Evolutionary conservation across 2,329 filamentous ascomycete genomes (phyloP), one percentile per base, ranked within the genome.

Genomic region (Penicillium janthinellum): DNA sequence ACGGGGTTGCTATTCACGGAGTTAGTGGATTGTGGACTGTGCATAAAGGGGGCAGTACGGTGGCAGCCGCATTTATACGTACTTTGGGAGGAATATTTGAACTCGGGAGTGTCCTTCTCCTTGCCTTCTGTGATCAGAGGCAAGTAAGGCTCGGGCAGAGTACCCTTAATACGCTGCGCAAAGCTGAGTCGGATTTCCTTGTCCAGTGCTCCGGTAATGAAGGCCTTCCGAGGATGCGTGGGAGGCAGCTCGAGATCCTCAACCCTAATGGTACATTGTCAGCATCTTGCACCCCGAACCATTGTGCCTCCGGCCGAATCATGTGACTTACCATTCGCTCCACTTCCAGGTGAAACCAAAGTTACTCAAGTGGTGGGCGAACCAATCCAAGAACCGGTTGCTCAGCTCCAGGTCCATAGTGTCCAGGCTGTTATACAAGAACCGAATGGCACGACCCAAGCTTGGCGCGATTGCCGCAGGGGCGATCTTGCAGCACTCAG

Each of bases 331-430:
- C 95, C 95, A 99, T 79, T 99, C 95, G 15, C 90, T 89, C 95
- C 95, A 99, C 78, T 98, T 98, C 95, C 95, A 99, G 10, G 95
- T 95, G 75, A 98, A 99, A 55, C 96, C 95, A 73, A 99, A 99
- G 79, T 99, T 99, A 79, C 93, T 97, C 66, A 99, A 80, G 79
- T 99, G 95, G 75, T 99, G 95, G 17, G 94, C 86, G 73, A 99
- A 99, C 95, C 95, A 99, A 75, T 98, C 94, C 73, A 96, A 83
- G 78, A 98, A 98, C 28, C 95, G 87, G 70, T 93, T 90, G 57
- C 83, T 85, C 45, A 99, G 81, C 77, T 98, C 93, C 50, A 97
- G 82, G 71, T 99, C 95, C 82, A 98, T 88, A 2, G 84, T 85
- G 60, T 92, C 88, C 10, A 91, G 82, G 73, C 90, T 92, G 63